Conservation (phyloP, 768 basidiomycete species). For the Phlebiopsis gigantea region DNA sequence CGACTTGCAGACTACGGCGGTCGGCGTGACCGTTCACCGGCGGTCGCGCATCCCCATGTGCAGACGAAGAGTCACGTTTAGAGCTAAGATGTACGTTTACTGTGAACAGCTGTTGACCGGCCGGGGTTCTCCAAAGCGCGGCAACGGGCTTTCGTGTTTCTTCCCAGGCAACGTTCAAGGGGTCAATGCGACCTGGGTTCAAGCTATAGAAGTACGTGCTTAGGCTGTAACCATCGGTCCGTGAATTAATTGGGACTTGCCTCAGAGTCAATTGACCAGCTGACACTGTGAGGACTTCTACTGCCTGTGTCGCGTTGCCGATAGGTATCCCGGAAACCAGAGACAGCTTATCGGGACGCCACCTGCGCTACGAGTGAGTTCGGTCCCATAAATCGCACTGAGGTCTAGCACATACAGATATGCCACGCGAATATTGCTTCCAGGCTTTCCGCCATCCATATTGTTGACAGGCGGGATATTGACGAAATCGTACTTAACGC, state of each 20-base stretch:
- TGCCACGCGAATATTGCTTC: conserved; percentile 58
- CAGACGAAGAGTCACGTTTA: conserved; percentile 51
- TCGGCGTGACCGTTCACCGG: conserved; percentile 50
- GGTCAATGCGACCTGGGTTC: conserved; percentile 61
- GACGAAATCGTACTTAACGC: conserved; percentile 42
- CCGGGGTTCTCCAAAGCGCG: conserved; percentile 46
- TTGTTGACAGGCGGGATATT: conserved; percentile 48
- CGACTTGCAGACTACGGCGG: conserved; percentile 44
- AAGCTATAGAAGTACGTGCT: conserved; percentile 30
- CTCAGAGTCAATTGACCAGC: conserved; percentile 35
- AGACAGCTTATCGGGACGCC: conserved; percentile 44
- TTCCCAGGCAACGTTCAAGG: conserved; percentile 48
- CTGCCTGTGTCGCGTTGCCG: conserved; percentile 44
- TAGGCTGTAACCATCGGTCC: background rate
- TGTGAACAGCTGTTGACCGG: conserved; percentile 45
- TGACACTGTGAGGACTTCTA: conserved; percentile 30
- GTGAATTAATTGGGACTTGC: conserved; percentile 27
- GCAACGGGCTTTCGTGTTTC: conserved; percentile 56
- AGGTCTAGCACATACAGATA: conserved; percentile 38
- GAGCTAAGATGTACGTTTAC: conserved; percentile 57
- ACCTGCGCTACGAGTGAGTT: conserved; percentile 24
- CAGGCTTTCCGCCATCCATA: conserved; percentile 55
- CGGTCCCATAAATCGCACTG: background rate
- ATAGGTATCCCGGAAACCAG: conserved; percentile 39
- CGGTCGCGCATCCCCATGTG: conserved; percentile 50